Percentiles rank a stretch among this genome's conserved stretches.
phyloP scores from a whole-genome alignment of 306 rosid species.

The Quercus gilva region DNA sequence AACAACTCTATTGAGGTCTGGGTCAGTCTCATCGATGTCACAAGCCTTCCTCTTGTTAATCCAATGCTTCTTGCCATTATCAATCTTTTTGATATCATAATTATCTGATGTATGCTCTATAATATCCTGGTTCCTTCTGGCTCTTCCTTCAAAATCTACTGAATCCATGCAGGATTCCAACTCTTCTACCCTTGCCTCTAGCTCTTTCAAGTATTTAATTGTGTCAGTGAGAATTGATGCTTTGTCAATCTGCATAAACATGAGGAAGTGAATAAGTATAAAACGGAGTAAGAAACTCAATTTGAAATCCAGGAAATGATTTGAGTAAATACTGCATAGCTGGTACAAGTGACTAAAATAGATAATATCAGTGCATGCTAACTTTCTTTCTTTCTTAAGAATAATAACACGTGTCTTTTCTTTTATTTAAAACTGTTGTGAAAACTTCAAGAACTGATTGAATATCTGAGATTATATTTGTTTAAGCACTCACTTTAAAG shows the following conservation, averaged over 20 bases:
- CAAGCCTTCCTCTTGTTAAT: constrained; percentile 67
- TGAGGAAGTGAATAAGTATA: neutral
- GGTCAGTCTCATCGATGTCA: constrained; percentile 43
- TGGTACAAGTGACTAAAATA: neutral
- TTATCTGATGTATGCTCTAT: constrained; percentile 69
- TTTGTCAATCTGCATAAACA: constrained; percentile 51
- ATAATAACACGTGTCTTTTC: neutral
- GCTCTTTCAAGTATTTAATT: constrained; percentile 66
- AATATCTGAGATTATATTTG: neutral
- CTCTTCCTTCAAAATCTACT: constrained; percentile 39
- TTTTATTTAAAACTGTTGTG: neutral
- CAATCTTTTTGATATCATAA: constrained; percentile 33
- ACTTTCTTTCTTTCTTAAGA: neutral
- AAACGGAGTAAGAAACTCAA: neutral
- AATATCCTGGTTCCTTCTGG: constrained; percentile 42
- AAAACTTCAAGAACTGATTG: neutral
- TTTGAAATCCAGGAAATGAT: constrained; percentile 5
- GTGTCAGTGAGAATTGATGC: constrained; percentile 60
- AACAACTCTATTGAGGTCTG: constrained; percentile 24
- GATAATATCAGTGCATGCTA: neutral
- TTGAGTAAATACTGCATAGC: neutral
- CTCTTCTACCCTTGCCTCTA: constrained; percentile 71
- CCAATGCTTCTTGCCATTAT: constrained; percentile 36
- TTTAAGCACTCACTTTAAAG: neutral
- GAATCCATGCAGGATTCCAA: constrained; percentile 64